Evolutionary conservation across 306 rosid genomes (phyloP), one percentile per base, ranked within the genome.

Genomic region (Albizia julibrissin): DNA sequence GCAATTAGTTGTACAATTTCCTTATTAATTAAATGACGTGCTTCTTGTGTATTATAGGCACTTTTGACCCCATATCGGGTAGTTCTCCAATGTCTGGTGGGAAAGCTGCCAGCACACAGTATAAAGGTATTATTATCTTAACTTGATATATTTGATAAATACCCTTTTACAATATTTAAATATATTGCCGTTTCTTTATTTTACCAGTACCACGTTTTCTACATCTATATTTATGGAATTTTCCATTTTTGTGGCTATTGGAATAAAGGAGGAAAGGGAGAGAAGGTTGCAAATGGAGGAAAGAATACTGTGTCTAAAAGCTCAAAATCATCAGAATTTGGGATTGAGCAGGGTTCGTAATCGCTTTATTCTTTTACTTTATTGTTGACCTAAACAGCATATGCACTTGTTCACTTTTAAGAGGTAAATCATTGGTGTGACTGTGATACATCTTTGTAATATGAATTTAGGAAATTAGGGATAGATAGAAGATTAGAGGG

Each of bases 221-320:
- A n/a, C 52, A 34, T 59, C 54, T 80, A 61, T 44, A 27, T 69
- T 77, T 78, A 66, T 13, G 59, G 69, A 65, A 18, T 39, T 81
- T 75, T 26, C 81, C 76, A 56, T 77, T 78, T 82, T 82, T 75
- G 68, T 78, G 87, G 75, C 77, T 86, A 86, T 42, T 84, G 72
- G 72, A 82, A 79, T 52, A 52, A 81, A 82, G 89, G 89, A 39
- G 98, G 95, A 42, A 91, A 93, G 84, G 93, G 89, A 43, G 92
- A 85, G 74, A 87, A 89, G 76, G 69, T 47, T 49, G 89, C 75
- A 78, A 87, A 77, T 52, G 89, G 87, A 44, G 86, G 82, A 76
- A 91, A 87, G 81, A 68, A 61, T 78, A 34, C 87, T 69, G 80
- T 5, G 3, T 62, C 87, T 40, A 92, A 89, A 89, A 86, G 76